A percentile compares a stretch with the other conserved stretches of the same genome.
Evolutionary conservation across 2,329 filamentous ascomycete genomes (phyloP).

Genomic region (Nothomitra cinnamomea): DNA sequence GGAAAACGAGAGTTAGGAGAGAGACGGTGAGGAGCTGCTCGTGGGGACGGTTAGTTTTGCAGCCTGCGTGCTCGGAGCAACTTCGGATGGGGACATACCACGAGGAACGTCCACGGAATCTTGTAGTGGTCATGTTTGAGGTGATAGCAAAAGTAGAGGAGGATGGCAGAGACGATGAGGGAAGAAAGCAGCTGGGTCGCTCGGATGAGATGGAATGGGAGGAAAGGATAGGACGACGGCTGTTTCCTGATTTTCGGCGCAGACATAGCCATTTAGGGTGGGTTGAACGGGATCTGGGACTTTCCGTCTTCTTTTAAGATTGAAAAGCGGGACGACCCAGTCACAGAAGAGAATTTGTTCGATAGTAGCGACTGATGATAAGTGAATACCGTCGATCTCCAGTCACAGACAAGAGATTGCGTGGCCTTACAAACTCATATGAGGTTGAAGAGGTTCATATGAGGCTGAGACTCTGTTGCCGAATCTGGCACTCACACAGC

Average conservation of each 20-base stretch:
- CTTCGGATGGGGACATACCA: conserved; percentile 25
- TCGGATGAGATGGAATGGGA: neutral
- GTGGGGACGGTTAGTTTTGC: neutral
- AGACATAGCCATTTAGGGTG: neutral
- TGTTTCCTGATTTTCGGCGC: neutral
- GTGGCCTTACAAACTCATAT: no score
- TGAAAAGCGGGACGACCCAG: no score
- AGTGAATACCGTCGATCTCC: no score
- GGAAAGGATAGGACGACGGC: neutral
- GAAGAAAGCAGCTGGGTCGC: neutral
- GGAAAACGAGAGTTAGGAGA: conserved; percentile 32
- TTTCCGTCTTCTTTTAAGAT: neutral
- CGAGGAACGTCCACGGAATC: conserved; percentile 41
- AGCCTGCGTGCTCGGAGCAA: neutral
- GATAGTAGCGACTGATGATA: no score
- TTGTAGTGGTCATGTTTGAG: conserved; percentile 33
- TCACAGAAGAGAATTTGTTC: no score
- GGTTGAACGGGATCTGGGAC: no score
- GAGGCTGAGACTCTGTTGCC: no score
- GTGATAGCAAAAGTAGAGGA: conserved; percentile 38
- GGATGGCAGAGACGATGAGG: conserved; percentile 34
- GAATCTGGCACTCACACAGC: no score
- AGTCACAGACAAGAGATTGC: no score
- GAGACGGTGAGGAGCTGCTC: conserved; percentile 33
- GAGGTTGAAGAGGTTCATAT: no score